phyloP scores from a whole-genome alignment of 2,329 filamentous ascomycete genomes.

The Aureobasidium sp. region DNA sequence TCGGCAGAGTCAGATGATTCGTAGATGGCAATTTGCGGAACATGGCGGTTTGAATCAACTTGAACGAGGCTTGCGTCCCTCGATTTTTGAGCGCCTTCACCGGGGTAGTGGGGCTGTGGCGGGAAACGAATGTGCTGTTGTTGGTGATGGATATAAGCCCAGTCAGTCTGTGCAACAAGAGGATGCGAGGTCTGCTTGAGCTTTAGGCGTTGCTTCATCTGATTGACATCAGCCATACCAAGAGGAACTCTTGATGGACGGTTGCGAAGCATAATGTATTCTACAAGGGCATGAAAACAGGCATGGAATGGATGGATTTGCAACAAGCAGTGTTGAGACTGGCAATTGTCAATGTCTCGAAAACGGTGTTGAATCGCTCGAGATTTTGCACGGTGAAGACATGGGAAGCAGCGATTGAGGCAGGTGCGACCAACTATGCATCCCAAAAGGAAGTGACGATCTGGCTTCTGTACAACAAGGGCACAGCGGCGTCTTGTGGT shows the following conservation, averaged over 20 bases:
- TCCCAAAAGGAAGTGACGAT: neutral
- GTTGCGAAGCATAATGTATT: slow-evolving; percentile 22
- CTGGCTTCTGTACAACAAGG: neutral
- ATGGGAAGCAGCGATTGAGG: neutral
- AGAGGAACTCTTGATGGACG: slow-evolving; percentile 22
- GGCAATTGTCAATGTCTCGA: neutral
- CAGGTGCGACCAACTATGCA: neutral
- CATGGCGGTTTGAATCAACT: slow-evolving; percentile 1
- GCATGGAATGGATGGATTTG: neutral
- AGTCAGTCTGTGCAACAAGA: neutral
- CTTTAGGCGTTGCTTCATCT: slow-evolving; percentile 19
- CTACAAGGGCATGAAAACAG: neutral
- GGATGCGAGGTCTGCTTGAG: slow-evolving; percentile 13
- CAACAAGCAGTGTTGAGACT: slow-evolving; percentile 5
- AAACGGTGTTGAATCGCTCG: neutral
- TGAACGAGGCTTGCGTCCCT: slow-evolving; percentile 1
- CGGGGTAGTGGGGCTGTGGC: neutral
- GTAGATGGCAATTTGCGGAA: neutral
- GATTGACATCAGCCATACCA: slow-evolving; percentile 21
- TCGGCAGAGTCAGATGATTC: neutral
- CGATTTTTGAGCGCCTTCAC: slow-evolving; percentile 12
- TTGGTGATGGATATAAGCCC: slow-evolving; percentile 13
- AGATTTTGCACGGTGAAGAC: neutral
- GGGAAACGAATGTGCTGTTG: slow-evolving; percentile 17
- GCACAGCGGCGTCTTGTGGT: neutral